phyloP scores from a whole-genome alignment of 768 basidiomycete genomes.

The Mycena sanguinolenta region DNA sequence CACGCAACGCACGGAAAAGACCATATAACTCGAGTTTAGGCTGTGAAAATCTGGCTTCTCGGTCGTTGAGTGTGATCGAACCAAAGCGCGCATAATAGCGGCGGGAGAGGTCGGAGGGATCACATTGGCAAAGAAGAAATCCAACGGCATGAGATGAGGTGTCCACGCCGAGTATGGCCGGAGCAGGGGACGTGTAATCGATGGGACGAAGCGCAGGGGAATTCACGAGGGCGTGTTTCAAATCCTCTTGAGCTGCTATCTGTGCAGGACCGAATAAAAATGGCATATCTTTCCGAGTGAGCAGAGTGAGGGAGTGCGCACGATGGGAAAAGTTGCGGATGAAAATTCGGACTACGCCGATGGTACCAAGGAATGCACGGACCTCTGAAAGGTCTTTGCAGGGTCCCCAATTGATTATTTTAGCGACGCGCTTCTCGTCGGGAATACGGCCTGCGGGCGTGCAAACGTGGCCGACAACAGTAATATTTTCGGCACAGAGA shows the following conservation, averaged over 20 bases:
- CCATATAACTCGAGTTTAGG: conserved; percentile 57
- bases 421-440: conserved; percentile 1
- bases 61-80: conserved; percentile 52
- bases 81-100: conserved; percentile 49
- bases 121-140: conserved; percentile 51
- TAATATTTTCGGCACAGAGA: background rate
- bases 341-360: conserved; percentile 2
- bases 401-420: conserved; percentile 2
- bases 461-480: conserved; percentile 3
- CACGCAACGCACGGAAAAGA: conserved; percentile 42
- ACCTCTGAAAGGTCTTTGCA: conserved; percentile 7
- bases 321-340: conserved; percentile 2
- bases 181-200: conserved; percentile 37
- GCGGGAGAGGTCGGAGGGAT: conserved; percentile 32
- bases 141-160: conserved; percentile 51
- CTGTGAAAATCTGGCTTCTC: conserved; percentile 51
- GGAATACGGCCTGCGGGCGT: conserved; percentile 2
- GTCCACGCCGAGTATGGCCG: conserved; percentile 53
- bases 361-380: no score
- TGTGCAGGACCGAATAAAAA: no score
- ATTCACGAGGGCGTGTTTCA: conserved; percentile 6
- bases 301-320: background rate
- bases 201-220: conserved; percentile 39
- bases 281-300: no score
- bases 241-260: no score